Evolutionary conservation across 495 filamentous ascomycete species (phyloP), one percentile per base, ranked within the genome.

Genomic region (Trichoderma erinaceum): DNA sequence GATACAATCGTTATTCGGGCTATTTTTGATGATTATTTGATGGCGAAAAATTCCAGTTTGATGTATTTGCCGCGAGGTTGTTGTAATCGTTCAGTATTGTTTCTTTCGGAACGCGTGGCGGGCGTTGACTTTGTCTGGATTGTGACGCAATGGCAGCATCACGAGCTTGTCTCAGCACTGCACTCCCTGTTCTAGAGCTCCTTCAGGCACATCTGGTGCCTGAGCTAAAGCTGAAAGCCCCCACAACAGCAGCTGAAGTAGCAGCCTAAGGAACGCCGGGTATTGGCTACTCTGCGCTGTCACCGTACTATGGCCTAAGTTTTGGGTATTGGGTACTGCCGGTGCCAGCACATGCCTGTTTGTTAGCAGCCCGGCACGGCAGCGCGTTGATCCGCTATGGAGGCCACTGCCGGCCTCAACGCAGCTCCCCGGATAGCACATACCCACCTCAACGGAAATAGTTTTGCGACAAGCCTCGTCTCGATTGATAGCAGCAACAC

Each of bases 111-210:
- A 61, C 56, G 56, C 56, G 56, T 61, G 56, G 56, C 56, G 56
- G 29, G 4, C 29, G 25, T 61, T 32, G 56, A 16, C 56, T 32
- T 32, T 61, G 27, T 29, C 56, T 61, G 56, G 56, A 61, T 61
- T 61, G 56, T 66, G 65, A 66, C 65, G 65, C 65, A 66, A 66
- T 66, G 65, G 56, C 8, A 25, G 56, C 56, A 61, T 61, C 56
- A 61, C 56, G 11, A 61, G 56, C 25, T 61, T 61, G 56, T 61
- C 56, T 32, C 56, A 32, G 56, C 27, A 25, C 27, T 61, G 29
- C 56, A 61, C 27, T 61, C 56, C 56, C 56, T 35, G 56, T 32
- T 29, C 56, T 32, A 32, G 56, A 16, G 56, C 56, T 61, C 13
- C 56, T 21, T 23, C n/a, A 16, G 56, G 56, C 13, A 32, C 56